These are phyloP conservation scores for Fistulifera solaris DNA, from an alignment of 108 stramenopile species.

Conservation along the genomic window DNA sequence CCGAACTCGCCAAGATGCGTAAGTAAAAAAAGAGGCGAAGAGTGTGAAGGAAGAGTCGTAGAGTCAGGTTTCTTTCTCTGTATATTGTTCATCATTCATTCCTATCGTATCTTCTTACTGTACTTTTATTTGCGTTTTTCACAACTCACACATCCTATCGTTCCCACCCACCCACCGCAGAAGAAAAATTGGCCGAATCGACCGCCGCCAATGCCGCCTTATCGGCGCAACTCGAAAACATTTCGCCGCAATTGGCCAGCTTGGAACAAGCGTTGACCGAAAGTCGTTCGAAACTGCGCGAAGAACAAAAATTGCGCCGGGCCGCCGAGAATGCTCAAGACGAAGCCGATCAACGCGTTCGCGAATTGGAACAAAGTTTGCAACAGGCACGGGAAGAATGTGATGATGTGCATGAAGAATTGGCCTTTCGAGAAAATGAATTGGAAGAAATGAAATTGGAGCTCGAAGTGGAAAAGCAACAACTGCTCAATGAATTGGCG, in stretches of 20 bases:
- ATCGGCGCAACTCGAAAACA: slow-evolving; percentile 70
- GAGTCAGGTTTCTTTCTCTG: too few relatives aligned
- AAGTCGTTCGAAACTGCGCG: slow-evolving; percentile 41
- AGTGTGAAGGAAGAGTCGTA: neutral
- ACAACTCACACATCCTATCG: slow-evolving; percentile 4
- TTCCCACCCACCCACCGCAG: slow-evolving; percentile 20
- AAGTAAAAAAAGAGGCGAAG: slow-evolving; percentile 25
- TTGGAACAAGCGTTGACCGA: slow-evolving; percentile 65
- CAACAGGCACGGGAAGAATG: slow-evolving; percentile 57
- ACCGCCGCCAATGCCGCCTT: slow-evolving; percentile 74
- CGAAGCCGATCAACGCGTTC: slow-evolving; percentile 60
- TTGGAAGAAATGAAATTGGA: slow-evolving; percentile 71
- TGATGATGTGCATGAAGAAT: slow-evolving; percentile 70
- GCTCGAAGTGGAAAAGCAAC: slow-evolving; percentile 64
- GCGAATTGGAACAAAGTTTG: slow-evolving; percentile 60
- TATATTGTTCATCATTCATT: neutral
- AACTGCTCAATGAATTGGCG: slow-evolving; percentile 25
- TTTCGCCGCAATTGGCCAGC: slow-evolving; percentile 71
- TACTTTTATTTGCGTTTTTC: slow-evolving; percentile 10
- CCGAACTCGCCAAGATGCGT: slow-evolving; percentile 84
- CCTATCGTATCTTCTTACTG: slow-evolving; percentile 5
- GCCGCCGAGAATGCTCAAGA: slow-evolving; percentile 69
- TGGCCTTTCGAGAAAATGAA: slow-evolving; percentile 80
- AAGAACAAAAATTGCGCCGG: slow-evolving; percentile 60
- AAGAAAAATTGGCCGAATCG: slow-evolving; percentile 75